Evolutionary conservation across 2,329 filamentous ascomycete species (phyloP).

Genomic region (Fusarium sp.): DNA sequence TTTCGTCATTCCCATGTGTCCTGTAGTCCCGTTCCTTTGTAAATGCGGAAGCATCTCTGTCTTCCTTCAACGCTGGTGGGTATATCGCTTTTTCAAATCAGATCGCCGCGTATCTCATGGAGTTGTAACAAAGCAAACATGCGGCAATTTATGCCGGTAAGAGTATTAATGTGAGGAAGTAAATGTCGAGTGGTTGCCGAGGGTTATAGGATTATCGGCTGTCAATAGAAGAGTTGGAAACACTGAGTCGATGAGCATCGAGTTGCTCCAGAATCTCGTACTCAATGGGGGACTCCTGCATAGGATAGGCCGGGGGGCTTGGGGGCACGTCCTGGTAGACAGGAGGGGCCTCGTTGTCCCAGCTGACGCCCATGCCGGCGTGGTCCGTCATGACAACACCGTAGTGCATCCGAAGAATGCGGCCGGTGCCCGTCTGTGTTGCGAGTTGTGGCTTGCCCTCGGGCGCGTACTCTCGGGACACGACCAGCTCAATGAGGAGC

Average conservation of each 20-base stretch:
- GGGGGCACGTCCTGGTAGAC: conserved; percentile 93
- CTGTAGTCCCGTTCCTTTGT: conserved; percentile 42
- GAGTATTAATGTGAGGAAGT: conserved; percentile 17
- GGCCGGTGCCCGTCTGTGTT: conserved; percentile 86
- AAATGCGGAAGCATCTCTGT: conserved; percentile 35
- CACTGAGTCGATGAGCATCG: conserved; percentile 44
- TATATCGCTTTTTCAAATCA: conserved; percentile 41
- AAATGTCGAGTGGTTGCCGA: conserved; percentile 1
- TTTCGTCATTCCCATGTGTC: conserved; percentile 35
- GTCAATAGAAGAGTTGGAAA: conserved; percentile 34
- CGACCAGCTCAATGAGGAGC: conserved; percentile 90
- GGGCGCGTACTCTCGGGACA: conserved; percentile 86
- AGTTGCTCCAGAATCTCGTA: conserved; percentile 52
- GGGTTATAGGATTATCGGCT: conserved; percentile 20
- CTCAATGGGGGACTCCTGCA: conserved; percentile 47
- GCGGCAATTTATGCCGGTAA: conserved; percentile 4
- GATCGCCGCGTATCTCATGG: conserved; percentile 43
- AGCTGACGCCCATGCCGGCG: conserved; percentile 86
- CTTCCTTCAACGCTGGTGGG: conserved; percentile 45
- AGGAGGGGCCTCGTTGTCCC: conserved; percentile 95
- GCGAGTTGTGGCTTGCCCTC: conserved; percentile 71
- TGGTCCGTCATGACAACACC: conserved; percentile 81
- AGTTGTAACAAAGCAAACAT: conserved; percentile 33
- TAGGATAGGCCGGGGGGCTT: conserved; percentile 75
- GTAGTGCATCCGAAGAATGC: conserved; percentile 93